These are phyloP conservation scores for Elaeagnus macrophylla DNA, from an alignment of 306 rosid genomes.

Conservation along the genomic window DNA sequence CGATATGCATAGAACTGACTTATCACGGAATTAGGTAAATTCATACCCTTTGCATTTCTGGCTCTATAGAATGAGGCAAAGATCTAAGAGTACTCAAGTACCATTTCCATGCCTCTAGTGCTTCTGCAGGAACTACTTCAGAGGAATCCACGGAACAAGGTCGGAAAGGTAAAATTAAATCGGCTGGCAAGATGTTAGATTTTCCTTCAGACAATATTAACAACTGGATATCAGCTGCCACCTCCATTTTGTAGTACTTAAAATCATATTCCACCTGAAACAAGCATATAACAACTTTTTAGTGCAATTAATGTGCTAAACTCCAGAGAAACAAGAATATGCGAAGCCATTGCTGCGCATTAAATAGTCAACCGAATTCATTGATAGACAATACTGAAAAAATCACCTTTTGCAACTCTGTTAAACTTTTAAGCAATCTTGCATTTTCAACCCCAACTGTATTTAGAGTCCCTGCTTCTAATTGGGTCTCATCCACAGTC, in stretches of 20 bases:
- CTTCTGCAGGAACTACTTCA: constrained; percentile 38
- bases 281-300: constrained; percentile 1
- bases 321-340: not conserved
- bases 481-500: constrained; percentile 72
- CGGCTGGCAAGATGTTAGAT: constrained; percentile 89
- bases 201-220: constrained; percentile 72
- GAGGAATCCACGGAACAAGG: constrained; percentile 48
- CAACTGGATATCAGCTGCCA: constrained; percentile 67
- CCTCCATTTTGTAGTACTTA: constrained; percentile 67
- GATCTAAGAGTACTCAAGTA: constrained; percentile 61
- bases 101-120: constrained; percentile 80
- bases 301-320: not conserved
- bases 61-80: constrained; percentile 57
- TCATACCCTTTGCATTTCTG: constrained; percentile 67
- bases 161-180: constrained; percentile 69
- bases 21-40: not conserved
- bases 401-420: constrained; percentile 57
- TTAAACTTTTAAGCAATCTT: constrained; percentile 54
- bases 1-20: not conserved
- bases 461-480: constrained; percentile 67
- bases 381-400: too few species aligned
- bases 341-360: not conserved
- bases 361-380: too few species aligned
- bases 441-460: constrained; percentile 75
- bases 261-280: constrained; percentile 89